Evolutionary conservation across 257 asterid genomes (phyloP).

Genomic region (Eucommia ulmoides): DNA sequence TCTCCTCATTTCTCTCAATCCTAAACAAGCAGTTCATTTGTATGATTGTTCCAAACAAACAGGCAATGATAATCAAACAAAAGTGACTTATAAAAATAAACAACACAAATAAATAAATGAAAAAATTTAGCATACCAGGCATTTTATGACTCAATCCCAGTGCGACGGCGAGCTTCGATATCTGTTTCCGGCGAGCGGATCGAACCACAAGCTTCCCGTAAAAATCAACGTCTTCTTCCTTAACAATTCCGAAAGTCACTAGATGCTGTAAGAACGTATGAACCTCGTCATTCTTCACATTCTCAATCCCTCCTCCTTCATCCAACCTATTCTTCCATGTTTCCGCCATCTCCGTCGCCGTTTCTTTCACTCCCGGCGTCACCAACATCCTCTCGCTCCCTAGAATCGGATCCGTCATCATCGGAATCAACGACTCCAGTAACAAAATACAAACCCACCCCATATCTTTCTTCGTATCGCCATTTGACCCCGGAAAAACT

Average conservation of each 20-base stretch:
- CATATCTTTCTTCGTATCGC: conserved; percentile 40
- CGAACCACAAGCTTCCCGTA: conserved; percentile 95
- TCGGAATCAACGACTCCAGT: conserved; percentile 88
- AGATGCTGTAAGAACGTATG: conserved; percentile 96
- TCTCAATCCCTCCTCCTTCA: conserved; percentile 96
- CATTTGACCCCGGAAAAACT: conserved; percentile 65
- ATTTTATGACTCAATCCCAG: conserved; percentile 87
- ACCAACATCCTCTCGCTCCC: conserved; percentile 91
- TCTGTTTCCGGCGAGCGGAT: conserved; percentile 98
- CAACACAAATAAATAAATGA: neutral
- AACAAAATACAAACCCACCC: conserved; percentile 98
- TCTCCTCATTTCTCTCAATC: too few species aligned
- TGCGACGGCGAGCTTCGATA: conserved; percentile 92
- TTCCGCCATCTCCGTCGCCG: conserved; percentile 85
- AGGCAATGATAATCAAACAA: too few species aligned
- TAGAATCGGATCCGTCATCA: conserved; percentile 87
- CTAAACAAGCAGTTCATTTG: too few species aligned
- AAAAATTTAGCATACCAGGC: conserved; percentile 53
- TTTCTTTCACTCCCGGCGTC: conserved; percentile 67
- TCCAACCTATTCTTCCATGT: conserved; percentile 96
- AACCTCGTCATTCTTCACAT: conserved; percentile 88
- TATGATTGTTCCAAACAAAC: too few species aligned
- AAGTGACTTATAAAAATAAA: too few species aligned
- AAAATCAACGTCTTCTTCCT: conserved; percentile 72
- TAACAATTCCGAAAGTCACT: conserved; percentile 91